These are phyloP conservation scores for Amaranthus cruentus DNA, from an alignment of 148 eudicot genomes.

Conservation along the genomic window DNA sequence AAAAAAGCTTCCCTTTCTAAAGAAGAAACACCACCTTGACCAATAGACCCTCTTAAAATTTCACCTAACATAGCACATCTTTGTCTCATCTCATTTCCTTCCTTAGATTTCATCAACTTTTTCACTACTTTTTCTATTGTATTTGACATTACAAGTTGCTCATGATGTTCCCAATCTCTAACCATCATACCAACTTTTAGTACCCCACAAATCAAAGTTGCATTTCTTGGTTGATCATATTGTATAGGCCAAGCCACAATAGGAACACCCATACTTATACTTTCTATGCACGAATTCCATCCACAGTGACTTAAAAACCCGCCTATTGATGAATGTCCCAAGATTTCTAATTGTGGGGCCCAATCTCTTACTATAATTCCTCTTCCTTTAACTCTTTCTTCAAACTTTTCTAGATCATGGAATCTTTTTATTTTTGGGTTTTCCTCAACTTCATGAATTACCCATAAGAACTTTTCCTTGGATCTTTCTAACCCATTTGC, in stretches of 20 bases:
- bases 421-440: conserved; percentile 8
- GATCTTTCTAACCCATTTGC: conserved; percentile 56
- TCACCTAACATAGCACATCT: conserved; percentile 34
- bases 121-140: conserved; percentile 31
- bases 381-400: conserved; percentile 39
- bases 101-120: conserved; percentile 34
- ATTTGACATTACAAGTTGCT: conserved; percentile 25
- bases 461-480: conserved; percentile 59
- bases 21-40: conserved; percentile 38
- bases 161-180: conserved; percentile 36
- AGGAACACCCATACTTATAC: conserved; percentile 65
- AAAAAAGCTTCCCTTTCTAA: conserved; percentile 50
- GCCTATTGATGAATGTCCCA: conserved; percentile 41
- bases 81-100: conserved; percentile 41
- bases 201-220: conserved; percentile 28
- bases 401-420: conserved; percentile 51
- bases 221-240: conserved; percentile 58
- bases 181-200: conserved; percentile 35
- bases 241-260: conserved; percentile 63
- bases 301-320: conserved; percentile 72
- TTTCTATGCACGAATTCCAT: conserved; percentile 71
- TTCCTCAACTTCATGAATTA: conserved; percentile 26
- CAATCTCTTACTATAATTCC: conserved; percentile 54
- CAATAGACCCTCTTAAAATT: conserved; percentile 23
- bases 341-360: conserved; percentile 62